Percentiles rank a stretch among this genome's conserved stretches.
phyloP scores from a whole-genome alignment of 1,284 basidiomycete genomes.

The Tilletia horrida region DNA sequence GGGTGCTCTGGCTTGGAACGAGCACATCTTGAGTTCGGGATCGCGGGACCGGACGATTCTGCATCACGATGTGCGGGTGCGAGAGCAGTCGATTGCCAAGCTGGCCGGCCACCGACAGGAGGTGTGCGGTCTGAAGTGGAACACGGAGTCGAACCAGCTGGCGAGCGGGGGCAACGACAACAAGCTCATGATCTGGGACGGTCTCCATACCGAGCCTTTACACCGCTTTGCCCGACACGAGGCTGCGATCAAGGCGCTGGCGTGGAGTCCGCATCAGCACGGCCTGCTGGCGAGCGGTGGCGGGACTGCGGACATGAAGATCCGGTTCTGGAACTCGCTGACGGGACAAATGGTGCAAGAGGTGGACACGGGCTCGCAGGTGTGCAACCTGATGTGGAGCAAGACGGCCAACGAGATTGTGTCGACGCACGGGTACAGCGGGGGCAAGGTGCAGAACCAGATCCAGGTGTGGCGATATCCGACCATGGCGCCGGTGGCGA shows the following conservation, averaged over 20 bases:
- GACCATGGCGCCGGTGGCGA: slow-evolving; percentile 68
- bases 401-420: slow-evolving; percentile 89
- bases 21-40: slow-evolving; percentile 80
- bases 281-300: slow-evolving; percentile 93
- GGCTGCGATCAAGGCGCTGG: slow-evolving; percentile 94
- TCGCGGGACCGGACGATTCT: slow-evolving; percentile 86
- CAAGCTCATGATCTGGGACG: slow-evolving; percentile 95
- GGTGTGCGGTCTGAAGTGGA: slow-evolving; percentile 95
- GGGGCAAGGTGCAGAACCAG: slow-evolving; percentile 89
- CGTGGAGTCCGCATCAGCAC: slow-evolving; percentile 92
- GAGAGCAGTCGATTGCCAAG: slow-evolving; percentile 69
- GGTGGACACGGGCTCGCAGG: slow-evolving; percentile 57
- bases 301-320: slow-evolving; percentile 92
- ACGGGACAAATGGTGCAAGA: slow-evolving; percentile 72
- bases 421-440: slow-evolving; percentile 94
- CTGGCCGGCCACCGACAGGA: slow-evolving; percentile 86
- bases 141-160: slow-evolving; percentile 69
- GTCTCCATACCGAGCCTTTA: slow-evolving; percentile 62
- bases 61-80: slow-evolving; percentile 81
- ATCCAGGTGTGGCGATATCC: slow-evolving; percentile 99
- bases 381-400: slow-evolving; percentile 96
- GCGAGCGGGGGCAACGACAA: slow-evolving; percentile 98
- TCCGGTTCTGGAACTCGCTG: slow-evolving; percentile 92
- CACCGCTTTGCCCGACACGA: slow-evolving; percentile 95
- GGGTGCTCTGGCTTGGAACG: slow-evolving; percentile 90